Evolutionary conservation across 371 early-diverging fungal species (phyloP).

Genomic region (Synchytrium microbalum): DNA sequence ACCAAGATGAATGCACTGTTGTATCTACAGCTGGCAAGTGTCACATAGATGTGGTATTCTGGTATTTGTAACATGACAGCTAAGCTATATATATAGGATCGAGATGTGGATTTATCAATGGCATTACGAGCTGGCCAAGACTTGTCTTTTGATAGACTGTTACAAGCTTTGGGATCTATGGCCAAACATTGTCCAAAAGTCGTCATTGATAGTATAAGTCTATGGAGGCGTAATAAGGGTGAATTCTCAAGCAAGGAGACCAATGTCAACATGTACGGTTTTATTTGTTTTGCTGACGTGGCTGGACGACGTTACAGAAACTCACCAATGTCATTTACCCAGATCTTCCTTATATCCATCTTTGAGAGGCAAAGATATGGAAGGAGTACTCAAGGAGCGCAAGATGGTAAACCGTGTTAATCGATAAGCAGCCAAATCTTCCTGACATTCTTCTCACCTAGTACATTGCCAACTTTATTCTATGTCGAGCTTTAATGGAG

Average conservation of each 20-base stretch:
- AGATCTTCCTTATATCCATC: conserved; percentile 1
- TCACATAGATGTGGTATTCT: neutral
- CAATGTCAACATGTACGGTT: conserved; percentile 14
- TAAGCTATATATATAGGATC: conserved; percentile 30
- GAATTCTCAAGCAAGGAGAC: conserved; percentile 37
- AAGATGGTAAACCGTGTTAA: conserved; percentile 29
- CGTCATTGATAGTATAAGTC: conserved; percentile 83
- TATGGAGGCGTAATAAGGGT: conserved; percentile 76
- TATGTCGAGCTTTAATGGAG: conserved; percentile 78
- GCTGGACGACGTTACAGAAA: conserved; percentile 10
- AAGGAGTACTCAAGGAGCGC: conserved; percentile 41
- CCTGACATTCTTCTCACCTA: conserved; percentile 5
- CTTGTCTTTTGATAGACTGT: conserved; percentile 66
- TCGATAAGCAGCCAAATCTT: conserved; percentile 6
- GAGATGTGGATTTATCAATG: conserved; percentile 56
- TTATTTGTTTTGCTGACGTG: conserved; percentile 7
- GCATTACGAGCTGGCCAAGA: conserved; percentile 66
- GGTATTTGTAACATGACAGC: neutral
- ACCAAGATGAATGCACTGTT: neutral
- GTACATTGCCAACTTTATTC: conserved; percentile 70
- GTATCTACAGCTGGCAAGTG: neutral
- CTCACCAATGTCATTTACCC: conserved; percentile 5
- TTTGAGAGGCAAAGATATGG: conserved; percentile 24
- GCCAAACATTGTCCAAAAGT: conserved; percentile 77
- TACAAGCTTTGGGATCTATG: conserved; percentile 70